A percentile compares a stretch with the other conserved stretches of the same genome.
Evolutionary conservation across 805 yeast species (phyloP).

Genomic region (Ogataea ganodermae): DNA sequence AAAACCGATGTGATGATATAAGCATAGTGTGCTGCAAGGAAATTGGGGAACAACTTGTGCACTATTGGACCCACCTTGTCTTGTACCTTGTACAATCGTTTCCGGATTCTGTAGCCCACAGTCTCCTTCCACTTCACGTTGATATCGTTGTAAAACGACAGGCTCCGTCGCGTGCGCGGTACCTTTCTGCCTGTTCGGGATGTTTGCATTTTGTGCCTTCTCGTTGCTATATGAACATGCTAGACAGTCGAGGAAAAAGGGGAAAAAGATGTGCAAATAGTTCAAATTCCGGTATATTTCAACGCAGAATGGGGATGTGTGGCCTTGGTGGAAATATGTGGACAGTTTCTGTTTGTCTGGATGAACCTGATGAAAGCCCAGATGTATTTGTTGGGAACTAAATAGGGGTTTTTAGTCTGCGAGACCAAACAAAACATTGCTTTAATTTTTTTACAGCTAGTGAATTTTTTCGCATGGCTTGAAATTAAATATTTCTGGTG

Average conservation of each 20-base stretch:
- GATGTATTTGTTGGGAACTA: no score
- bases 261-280: not conserved
- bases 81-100: slow-evolving; percentile 39
- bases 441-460: not conserved
- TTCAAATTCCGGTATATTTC: no score
- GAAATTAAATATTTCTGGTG: not conserved
- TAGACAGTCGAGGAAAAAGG: not conserved
- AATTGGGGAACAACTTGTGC: slow-evolving; percentile 49
- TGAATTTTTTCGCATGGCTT: not conserved
- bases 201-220: not conserved
- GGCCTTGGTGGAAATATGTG: no score
- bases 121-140: slow-evolving; percentile 21
- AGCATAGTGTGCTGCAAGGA: slow-evolving; percentile 67
- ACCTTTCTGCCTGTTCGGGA: not conserved
- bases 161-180: slow-evolving; percentile 12
- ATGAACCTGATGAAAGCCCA: no score
- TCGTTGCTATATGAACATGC: slow-evolving; percentile 10
- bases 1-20: slow-evolving; percentile 65
- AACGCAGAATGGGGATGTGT: no score
- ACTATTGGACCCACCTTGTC: slow-evolving; percentile 44
- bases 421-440: not conserved
- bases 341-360: no score
- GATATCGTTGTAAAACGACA: slow-evolving; percentile 12
- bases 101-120: slow-evolving; percentile 37
- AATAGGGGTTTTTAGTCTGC: no score